These are phyloP conservation scores for Termitomyces sp. DNA, from an alignment of 1,284 basidiomycete genomes.

Conservation along the genomic window DNA sequence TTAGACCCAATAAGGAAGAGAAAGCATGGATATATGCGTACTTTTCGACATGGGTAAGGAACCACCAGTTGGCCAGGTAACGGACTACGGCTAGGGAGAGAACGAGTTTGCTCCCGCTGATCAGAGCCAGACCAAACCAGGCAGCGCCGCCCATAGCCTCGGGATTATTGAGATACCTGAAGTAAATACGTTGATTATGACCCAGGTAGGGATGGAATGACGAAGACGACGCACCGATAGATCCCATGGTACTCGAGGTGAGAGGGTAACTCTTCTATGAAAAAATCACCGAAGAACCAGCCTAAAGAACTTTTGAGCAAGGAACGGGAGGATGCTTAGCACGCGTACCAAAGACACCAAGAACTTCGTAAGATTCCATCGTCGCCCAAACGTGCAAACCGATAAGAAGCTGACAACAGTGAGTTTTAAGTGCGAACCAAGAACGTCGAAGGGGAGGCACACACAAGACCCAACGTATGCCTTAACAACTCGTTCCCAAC, in stretches of 20 bases:
- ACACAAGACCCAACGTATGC: conserved; percentile 79
- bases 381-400: conserved; percentile 91
- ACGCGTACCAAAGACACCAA: conserved; percentile 80
- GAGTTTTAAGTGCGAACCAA: not conserved
- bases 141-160: conserved; percentile 95
- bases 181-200: not conserved
- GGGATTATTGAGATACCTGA: conserved; percentile 90
- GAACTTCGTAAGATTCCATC: conserved; percentile 84
- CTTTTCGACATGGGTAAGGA: conserved; percentile 85
- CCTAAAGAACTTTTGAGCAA: conserved; percentile 39
- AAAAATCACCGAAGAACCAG: conserved; percentile 98
- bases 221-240: conserved; percentile 56
- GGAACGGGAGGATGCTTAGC: not conserved
- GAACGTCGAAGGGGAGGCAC: conserved; percentile 26
- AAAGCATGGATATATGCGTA: conserved; percentile 33
- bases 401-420: conserved; percentile 65
- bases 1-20: not conserved
- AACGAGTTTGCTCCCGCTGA: conserved; percentile 86
- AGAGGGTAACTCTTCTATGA: conserved; percentile 89
- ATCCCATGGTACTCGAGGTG: conserved; percentile 95
- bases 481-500: conserved; percentile 86
- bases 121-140: conserved; percentile 89
- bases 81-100: conserved; percentile 81
- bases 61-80: conserved; percentile 88
- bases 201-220: not conserved